Conservation (phyloP, 2,329 filamentous ascomycete species). For the Aureobasidium sp. region DNA sequence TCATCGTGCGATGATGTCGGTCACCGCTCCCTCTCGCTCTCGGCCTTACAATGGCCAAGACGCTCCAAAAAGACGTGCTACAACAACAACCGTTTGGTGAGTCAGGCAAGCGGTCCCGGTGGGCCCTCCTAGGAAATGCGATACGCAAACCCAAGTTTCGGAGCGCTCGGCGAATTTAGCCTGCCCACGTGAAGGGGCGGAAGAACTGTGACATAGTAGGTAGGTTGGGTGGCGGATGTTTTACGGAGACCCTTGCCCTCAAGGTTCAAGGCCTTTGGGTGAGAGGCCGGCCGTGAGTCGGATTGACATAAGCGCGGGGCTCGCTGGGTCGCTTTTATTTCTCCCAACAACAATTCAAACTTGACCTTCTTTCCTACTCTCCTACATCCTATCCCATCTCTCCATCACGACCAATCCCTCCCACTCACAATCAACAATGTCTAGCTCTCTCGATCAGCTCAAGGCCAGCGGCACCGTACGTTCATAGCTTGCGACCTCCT, state of each 20-base stretch:
- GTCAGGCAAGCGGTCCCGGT: constrained; percentile 11
- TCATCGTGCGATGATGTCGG: constrained; percentile 14
- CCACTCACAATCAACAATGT: constrained; percentile 48
- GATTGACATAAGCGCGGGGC: constrained; percentile 14
- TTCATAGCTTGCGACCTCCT: constrained; percentile 29
- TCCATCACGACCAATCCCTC: background rate
- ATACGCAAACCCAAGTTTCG: constrained; percentile 8
- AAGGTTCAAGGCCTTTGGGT: background rate
- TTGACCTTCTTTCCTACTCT: constrained; percentile 5
- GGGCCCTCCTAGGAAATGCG: constrained; percentile 10
- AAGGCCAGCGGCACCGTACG: constrained; percentile 94
- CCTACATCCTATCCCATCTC: constrained; percentile 1
- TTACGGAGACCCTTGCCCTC: background rate
- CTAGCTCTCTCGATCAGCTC: constrained; percentile 89
- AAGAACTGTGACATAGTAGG: constrained; percentile 1
- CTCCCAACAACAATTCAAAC: constrained; percentile 15
- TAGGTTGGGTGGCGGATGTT: constrained; percentile 10
- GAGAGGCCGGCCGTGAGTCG: constrained; percentile 2
- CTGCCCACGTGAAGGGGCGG: constrained; percentile 11
- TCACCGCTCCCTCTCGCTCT: constrained; percentile 8
- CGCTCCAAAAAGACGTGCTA: constrained; percentile 2
- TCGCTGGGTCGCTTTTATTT: constrained; percentile 14
- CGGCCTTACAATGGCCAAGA: constrained; percentile 5
- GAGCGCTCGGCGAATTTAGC: constrained; percentile 13
- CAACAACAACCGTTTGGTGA: constrained; percentile 7